Base-by-base conservation (phyloP, 148 eudicot species). In the Fagopyrum tataricum region DNA sequence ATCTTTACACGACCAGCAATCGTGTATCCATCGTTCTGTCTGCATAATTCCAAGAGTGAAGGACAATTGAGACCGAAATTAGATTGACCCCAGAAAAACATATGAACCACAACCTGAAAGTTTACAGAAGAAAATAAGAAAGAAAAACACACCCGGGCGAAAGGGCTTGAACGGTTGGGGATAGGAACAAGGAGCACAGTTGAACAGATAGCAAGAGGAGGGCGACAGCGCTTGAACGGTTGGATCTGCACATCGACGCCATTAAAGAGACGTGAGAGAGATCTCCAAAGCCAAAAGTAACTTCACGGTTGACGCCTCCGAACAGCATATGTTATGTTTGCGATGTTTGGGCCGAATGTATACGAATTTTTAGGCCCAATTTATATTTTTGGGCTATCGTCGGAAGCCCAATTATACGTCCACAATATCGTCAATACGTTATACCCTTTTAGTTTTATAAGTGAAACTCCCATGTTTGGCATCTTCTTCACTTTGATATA, bases 1-100 rank as follows among this genome's bases (percentile, higher is more conserved):
- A 88, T 76, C 80, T 82, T 85, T 14, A 88, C 88, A 49, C 83
- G 82, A 15, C 92, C 92, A 78, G 79, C 83, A 5, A 88, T 81
- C 26, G 81, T 81, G 61, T 79, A 88, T 4, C 88, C 88, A 73
- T 86, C 88, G 58, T 69, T 71, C 61, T 81, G 76, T 86, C 91
- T 88, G 73, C 76, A 70, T 48, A 71, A 51, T 26, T 20, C 12
- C 61, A 74, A 78, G 64, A 40, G 1, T 58, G 68, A 44, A 18
- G 4, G 42, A 72, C 1, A 51, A 37, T 24, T 64, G 26, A 64
- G 17, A 8, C 21, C 9, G 6, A 61, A 46, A 15, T 20, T 40
- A 48, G 23, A 18, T 21, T 26, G 46, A 42, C 51, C n/a, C 43
- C 6, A 13, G 6, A 17, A 49, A 49, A 49, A 49, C 5, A 49